Evolutionary conservation across 208 protist species (phyloP).

Genomic region (Leishmania guyanensis): DNA sequence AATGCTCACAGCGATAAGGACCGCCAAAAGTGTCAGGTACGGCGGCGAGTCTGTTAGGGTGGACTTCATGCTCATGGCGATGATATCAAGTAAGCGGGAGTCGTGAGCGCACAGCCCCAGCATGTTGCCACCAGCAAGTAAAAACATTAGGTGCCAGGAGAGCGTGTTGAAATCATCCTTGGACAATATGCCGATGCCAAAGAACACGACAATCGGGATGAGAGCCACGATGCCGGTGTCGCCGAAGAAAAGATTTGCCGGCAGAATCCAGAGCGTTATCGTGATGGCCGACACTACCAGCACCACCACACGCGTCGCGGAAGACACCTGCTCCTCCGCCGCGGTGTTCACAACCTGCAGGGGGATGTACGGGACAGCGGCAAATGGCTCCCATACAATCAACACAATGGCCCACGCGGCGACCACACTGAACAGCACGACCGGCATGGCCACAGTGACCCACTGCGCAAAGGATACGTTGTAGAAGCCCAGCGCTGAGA

Average conservation of each 20-base stretch:
- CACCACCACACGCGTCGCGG: slow-evolving; percentile 64
- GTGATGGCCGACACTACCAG: slow-evolving; percentile 78
- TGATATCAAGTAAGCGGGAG: slow-evolving; percentile 86
- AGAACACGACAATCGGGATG: slow-evolving; percentile 93
- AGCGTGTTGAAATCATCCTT: slow-evolving; percentile 94
- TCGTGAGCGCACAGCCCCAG: slow-evolving; percentile 89
- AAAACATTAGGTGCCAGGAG: slow-evolving; percentile 94
- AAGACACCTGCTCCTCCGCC: slow-evolving; percentile 46
- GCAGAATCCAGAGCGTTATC: slow-evolving; percentile 83
- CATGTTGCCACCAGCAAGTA: slow-evolving; percentile 94
- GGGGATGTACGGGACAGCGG: slow-evolving; percentile 82
- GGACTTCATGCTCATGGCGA: slow-evolving; percentile 66
- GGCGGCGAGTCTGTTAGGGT: slow-evolving; percentile 57
- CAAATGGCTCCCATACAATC: slow-evolving; percentile 88
- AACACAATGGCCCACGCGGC: slow-evolving; percentile 79
- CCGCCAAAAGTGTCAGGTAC: slow-evolving; percentile 67
- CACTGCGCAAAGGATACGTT: slow-evolving; percentile 86
- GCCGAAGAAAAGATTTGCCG: slow-evolving; percentile 83
- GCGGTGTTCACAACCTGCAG: slow-evolving; percentile 82
- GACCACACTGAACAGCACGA: slow-evolving; percentile 71
- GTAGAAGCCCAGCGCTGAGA: slow-evolving; percentile 75
- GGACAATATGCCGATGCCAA: slow-evolving; percentile 89
- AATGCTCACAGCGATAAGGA: slow-evolving; percentile 67
- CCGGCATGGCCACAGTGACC: slow-evolving; percentile 80
- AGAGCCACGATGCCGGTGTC: slow-evolving; percentile 93